phyloP scores from a whole-genome alignment of 495 filamentous ascomycete genomes.

The Penicillium argentinense region DNA sequence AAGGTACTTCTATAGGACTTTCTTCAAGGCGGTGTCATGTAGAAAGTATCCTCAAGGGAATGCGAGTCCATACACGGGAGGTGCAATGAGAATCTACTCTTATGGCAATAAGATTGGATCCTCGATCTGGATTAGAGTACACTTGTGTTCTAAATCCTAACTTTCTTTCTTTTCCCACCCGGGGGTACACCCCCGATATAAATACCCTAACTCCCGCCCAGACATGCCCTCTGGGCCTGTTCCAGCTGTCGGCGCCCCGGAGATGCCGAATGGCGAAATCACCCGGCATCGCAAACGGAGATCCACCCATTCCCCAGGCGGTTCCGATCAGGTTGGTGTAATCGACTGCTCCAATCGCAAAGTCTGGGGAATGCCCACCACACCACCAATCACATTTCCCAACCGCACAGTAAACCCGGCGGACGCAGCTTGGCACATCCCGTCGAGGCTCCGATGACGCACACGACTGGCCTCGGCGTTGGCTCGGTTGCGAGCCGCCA shows the following conservation, averaged over 20 bases:
- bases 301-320: not conserved
- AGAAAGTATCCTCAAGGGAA: slow-evolving; percentile 34
- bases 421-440: slow-evolving; percentile 19
- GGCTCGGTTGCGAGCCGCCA: slow-evolving; percentile 17
- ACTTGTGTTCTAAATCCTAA: slow-evolving; percentile 6
- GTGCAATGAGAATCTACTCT: slow-evolving; percentile 9
- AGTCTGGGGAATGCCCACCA: slow-evolving; percentile 16
- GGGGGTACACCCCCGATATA: slow-evolving; percentile 12
- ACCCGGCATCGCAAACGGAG: slow-evolving; percentile 5
- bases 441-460: slow-evolving; percentile 26
- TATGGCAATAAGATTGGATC: slow-evolving; percentile 1
- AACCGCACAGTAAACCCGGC: slow-evolving; percentile 11
- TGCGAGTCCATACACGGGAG: slow-evolving; percentile 38
- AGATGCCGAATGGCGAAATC: slow-evolving; percentile 17
- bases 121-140: slow-evolving; percentile 14
- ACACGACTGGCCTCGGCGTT: slow-evolving; percentile 26
- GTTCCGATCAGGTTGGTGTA: no score
- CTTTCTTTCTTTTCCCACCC: not conserved
- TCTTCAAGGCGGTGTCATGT: slow-evolving; percentile 37
- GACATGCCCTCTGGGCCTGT: not conserved
- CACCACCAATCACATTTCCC: slow-evolving; percentile 7
- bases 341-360: not conserved
- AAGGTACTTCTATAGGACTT: slow-evolving; percentile 31
- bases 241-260: not conserved
- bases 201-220: slow-evolving; percentile 8